Base-by-base conservation (phyloP, 2,329 filamentous ascomycete genomes). In the Clarireedia hainanense region DNA sequence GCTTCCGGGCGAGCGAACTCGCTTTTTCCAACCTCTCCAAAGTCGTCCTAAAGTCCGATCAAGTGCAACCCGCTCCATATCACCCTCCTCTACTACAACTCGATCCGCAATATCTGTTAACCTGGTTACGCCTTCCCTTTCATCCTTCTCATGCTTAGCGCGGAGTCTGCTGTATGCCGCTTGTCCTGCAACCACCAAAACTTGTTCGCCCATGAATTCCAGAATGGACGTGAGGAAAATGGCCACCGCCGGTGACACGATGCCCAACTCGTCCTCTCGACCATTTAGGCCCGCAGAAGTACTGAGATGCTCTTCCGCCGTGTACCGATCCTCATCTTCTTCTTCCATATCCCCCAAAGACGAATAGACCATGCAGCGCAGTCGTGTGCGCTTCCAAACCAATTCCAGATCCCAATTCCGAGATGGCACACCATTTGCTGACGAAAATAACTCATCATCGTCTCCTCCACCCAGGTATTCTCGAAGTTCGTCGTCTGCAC, bases 321-420 rank as follows among this genome's bases (percentile, higher is more conserved):
- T 88, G 67, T 89, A 89, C 50, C 85, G 83, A 67, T 96, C 92
- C 70, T 97, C 94, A 62, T 99, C 94, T 63, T 97, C 91, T 73
- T 99, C 94, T 71, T 99, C 95, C 80, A 99, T 85, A 68, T 99
- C 92, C 46, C 94, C 94, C 6, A 99, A 76, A 7, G 94, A 91
- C 7, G 91, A 97, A 70, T 97, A 97, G 23, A 99, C 92, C 94
- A 99, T 99, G 70, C 94, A 96, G 58, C 94, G 84, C 65, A 99
- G 74, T 54, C 94, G 84, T 0, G 91, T 94, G 63, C 94, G 82
- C 74, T 95, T 96, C 91, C 94, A 99, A 17, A 91, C 86, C 55
- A 91, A 78, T 68, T 96, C 89, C n/a, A 95, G 75, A 69, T 97
- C 91, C 83, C 92, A 97, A 63, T 86, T 83, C 2, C 77, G 77